Percentiles rank a stretch among this genome's conserved stretches.
Conservation (phyloP, 768 basidiomycete species). For the Hericium rajendrae region DNA sequence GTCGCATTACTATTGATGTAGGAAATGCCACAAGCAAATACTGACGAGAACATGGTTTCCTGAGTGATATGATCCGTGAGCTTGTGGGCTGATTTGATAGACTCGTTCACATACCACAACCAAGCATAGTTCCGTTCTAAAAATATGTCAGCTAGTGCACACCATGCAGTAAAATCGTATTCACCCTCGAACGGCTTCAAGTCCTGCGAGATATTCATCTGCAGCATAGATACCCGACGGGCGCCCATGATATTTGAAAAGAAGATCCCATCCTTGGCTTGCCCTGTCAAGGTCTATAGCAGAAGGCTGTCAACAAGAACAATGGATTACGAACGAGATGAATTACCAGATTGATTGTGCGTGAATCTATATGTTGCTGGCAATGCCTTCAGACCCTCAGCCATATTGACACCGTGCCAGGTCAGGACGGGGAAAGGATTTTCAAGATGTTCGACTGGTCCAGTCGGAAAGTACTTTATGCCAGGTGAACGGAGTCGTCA, state of each 20-base stretch:
- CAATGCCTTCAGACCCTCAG: constrained; percentile 46
- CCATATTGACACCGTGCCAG: constrained; percentile 54
- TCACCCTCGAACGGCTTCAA: constrained; percentile 44
- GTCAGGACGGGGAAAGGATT: constrained; percentile 38
- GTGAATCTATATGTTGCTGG: constrained; percentile 46
- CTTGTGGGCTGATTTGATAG: no score
- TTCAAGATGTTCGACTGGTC: constrained; percentile 26
- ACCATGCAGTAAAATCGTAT: neutral
- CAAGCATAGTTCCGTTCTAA: neutral
- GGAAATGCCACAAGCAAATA: neutral
- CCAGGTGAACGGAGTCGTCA: constrained; percentile 4
- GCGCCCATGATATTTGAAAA: constrained; percentile 50
- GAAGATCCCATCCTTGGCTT: constrained; percentile 42
- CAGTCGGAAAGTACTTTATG: constrained; percentile 36
- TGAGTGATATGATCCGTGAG: neutral
- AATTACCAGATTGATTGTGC: constrained; percentile 42
- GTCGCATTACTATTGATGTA: neutral
- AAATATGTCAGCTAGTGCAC: neutral
- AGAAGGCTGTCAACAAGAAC: neutral
- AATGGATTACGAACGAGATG: neutral
- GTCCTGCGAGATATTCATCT: constrained; percentile 48
- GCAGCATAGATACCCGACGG: constrained; percentile 48
- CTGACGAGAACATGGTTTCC: neutral
- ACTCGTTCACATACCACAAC: neutral
- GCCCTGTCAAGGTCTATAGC: constrained; percentile 36